Conservation (phyloP, 148 eudicot genomes). For the Arctostaphylos glauca region DNA sequence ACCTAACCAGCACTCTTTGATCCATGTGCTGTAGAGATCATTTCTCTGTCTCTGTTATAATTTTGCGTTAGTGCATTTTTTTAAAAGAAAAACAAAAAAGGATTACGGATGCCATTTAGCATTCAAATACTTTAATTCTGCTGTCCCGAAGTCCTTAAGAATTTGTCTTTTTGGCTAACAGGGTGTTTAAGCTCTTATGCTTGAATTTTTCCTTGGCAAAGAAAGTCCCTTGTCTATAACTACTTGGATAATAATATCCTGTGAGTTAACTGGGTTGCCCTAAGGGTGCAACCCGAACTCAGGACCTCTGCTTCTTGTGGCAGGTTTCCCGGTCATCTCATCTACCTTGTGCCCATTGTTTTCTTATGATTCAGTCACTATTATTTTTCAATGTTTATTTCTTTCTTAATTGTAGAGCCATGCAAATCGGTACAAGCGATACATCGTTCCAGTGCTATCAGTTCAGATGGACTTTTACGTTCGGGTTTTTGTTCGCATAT, state of each 20-base stretch:
- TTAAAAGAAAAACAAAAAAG: not conserved
- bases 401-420: constrained; percentile 68
- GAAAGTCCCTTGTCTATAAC: not conserved
- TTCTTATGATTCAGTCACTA: not conserved
- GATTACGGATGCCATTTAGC: not conserved
- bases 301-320: constrained; percentile 11
- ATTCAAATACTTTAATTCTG: not conserved
- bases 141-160: not conserved
- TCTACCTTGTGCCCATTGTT: not conserved
- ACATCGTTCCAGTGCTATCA: constrained; percentile 87
- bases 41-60: not conserved
- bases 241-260: not conserved
- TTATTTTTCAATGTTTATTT: not conserved
- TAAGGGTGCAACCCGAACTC: not conserved
- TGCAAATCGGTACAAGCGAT: constrained; percentile 95
- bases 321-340: constrained; percentile 5
- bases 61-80: not conserved
- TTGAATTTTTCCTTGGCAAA: not conserved
- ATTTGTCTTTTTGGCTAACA: not conserved
- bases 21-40: too few species aligned
- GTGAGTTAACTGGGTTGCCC: too few species aligned
- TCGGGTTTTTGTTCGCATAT: constrained; percentile 92
- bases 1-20: too few species aligned
- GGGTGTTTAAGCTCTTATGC: not conserved
- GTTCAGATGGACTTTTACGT: constrained; percentile 90